Percentiles rank a stretch among this genome's conserved stretches.
These are phyloP conservation scores for Triangularia setosa DNA, from an alignment of 2,329 filamentous ascomycete species.

Conservation along the genomic window DNA sequence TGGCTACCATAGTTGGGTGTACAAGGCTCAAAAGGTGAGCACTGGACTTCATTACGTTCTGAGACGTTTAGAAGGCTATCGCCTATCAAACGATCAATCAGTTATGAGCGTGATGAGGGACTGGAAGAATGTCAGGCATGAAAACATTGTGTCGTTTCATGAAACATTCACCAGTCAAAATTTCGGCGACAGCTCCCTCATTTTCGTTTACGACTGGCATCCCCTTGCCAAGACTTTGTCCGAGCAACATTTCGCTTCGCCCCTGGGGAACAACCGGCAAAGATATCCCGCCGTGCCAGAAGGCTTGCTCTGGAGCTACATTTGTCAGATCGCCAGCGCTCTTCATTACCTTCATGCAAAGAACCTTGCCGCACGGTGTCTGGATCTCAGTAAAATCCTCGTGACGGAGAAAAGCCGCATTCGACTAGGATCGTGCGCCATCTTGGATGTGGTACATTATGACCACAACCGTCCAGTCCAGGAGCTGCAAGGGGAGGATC, in stretches of 20 bases:
- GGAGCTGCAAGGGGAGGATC: constrained; percentile 84
- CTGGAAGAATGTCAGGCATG: constrained; percentile 82
- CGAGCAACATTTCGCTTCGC: constrained; percentile 64
- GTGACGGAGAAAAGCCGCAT: constrained; percentile 88
- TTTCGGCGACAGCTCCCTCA: constrained; percentile 90
- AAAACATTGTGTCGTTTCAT: constrained; percentile 78
- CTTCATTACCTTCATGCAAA: constrained; percentile 79
- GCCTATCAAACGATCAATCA: constrained; percentile 82
- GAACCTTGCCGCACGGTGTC: constrained; percentile 77
- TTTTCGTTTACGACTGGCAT: constrained; percentile 92
- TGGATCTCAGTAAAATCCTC: constrained; percentile 85
- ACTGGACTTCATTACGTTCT: constrained; percentile 87
- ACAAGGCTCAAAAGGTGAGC: constrained; percentile 86
- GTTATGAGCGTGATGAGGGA: constrained; percentile 74
- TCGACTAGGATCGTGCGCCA: constrained; percentile 79
- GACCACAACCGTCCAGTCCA: constrained; percentile 55
- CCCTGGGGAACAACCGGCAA: constrained; percentile 33
- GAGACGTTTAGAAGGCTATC: constrained; percentile 80
- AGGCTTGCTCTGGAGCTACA: constrained; percentile 81
- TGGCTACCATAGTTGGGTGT: constrained; percentile 88
- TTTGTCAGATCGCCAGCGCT: constrained; percentile 85
- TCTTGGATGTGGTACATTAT: constrained; percentile 84
- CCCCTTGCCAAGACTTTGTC: constrained; percentile 85
- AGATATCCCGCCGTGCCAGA: constrained; percentile 50
- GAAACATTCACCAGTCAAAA: constrained; percentile 91